Evolutionary conservation across 352 stramenopile genomes (phyloP), one percentile per base, ranked within the genome.

Genomic region (Thalassiosira oceanica): DNA sequence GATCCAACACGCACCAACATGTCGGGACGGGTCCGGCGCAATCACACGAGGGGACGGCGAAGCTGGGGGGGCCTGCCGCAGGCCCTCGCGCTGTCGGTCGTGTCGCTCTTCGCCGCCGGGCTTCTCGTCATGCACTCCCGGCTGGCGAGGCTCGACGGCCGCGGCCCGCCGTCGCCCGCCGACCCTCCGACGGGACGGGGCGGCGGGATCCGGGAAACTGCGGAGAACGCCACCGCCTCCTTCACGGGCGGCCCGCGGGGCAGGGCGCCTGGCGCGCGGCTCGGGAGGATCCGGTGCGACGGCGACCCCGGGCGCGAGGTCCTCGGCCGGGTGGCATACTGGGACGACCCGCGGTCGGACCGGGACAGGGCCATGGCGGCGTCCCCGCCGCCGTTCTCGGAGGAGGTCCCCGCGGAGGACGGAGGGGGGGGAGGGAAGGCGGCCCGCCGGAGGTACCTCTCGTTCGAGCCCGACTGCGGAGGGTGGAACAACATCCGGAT

Each of bases 401-500:
- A 53, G 3, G 23, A n/a, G 21, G 21, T 41, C 24, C n/a, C n/a
- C n/a, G n/a, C n/a, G n/a, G n/a, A n/a, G n/a, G n/a, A n/a, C n/a
- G n/a, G n/a, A n/a, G n/a, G n/a, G n/a, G 52, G 43, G 16, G 18
- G 21, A 18, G 21, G 24, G 33, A 4, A 28, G 46, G 61, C 55
- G 80, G 84, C 63, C 52, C 50, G n/a, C 75, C 53, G 23, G 21
- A 60, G 44, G 58, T 93, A 90, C 58, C 66, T 93, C 20, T 90
- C 85, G 2, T 93, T 93, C 54, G 86, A 93, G 71, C 76, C 85
- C 21, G 87, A 93, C 55, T 23, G 16, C 24, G 80, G 85, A 13
- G 87, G 87, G 27, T 93, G 83, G 78, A 93, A 93, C 56, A 93
- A 93, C 72, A 91, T 92, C 18, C 79, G 87, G 24, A 92, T 93